Conservation (phyloP, 345 rosid genomes). For the Murraya koenigii region DNA sequence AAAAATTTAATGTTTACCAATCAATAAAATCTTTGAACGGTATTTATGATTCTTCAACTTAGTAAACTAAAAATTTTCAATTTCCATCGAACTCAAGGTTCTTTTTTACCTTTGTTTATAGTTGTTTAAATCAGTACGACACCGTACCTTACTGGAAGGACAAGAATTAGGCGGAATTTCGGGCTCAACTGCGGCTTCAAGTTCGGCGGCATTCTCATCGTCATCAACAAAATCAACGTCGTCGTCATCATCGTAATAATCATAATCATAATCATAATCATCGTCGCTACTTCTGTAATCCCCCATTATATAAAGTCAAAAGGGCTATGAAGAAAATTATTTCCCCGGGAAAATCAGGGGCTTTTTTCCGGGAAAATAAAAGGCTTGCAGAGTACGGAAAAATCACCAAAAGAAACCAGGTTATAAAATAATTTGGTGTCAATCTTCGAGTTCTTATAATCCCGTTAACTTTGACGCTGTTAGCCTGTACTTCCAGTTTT, state of each 20-base stretch:
- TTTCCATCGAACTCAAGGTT: not conserved
- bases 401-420: not conserved
- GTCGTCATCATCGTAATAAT: not conserved
- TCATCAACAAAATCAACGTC: not conserved
- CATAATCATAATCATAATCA: not conserved
- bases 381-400: not conserved
- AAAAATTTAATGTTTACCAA: not conserved
- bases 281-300: slow-evolving; percentile 7
- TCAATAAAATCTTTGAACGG: not conserved
- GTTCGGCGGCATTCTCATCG: not conserved
- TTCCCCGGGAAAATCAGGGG: not conserved
- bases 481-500: not conserved
- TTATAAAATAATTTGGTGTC: not conserved
- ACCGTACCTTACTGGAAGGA: slow-evolving; percentile 10
- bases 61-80: too few relatives aligned
- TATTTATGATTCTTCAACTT: not conserved
- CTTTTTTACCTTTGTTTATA: not conserved
- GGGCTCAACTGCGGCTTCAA: not conserved
- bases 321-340: not conserved
- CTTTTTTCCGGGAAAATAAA: not conserved
- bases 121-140: not conserved
- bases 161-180: not conserved
- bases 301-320: not conserved
- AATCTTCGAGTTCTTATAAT: not conserved
- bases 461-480: not conserved